Evolutionary conservation across 441 rosid genomes (phyloP), one percentile per base, ranked within the genome.

Genomic region (Adansonia gregorii): DNA sequence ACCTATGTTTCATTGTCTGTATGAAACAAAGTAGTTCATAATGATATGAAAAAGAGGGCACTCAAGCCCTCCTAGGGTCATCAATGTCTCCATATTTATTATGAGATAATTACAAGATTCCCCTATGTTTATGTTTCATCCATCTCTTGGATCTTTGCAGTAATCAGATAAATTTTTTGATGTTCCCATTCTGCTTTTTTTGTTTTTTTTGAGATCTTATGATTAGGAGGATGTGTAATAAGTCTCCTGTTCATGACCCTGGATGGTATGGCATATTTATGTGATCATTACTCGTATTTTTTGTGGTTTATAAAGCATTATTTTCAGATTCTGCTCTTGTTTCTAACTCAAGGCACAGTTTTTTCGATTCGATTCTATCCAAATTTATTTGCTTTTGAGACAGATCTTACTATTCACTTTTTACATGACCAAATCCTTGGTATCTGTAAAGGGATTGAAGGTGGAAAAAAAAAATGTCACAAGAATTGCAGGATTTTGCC

Each of bases 1-100:
- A 41, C 59, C 69, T 58, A 20, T 79, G 84, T 87, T 87, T 86
- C 88, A 86, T 87, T 76, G 61, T 84, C 88, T 79, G 82, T 74
- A 84, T 87, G 88, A 87, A 84, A 83, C 85, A 70, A 45, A 66
- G 75, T 72, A 41, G 74, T 64, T 46, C 41, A 60, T 24, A 35
- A 64, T 56, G 77, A 78, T 54, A 56, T 19, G 24, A 5, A 52
- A 61, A 52, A 17, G 43, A 6, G 27, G 56, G 61, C 49, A 39
- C 67, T 56, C 3, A 66, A 52, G 64, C 45, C 4, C 31, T 63
- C 49, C 73, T 43, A 61, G 63, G 56, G 82, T 59, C 20, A 79
- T 80, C 72, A 20, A 76, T 58, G 67, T 45, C 63, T n/a, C 74
- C 58, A 61, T 82, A 71, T 74, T 56, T 48, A 10, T 17, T 1